Conservation (phyloP, 169 alveolate species). For the Nephromyces sp. region DNA sequence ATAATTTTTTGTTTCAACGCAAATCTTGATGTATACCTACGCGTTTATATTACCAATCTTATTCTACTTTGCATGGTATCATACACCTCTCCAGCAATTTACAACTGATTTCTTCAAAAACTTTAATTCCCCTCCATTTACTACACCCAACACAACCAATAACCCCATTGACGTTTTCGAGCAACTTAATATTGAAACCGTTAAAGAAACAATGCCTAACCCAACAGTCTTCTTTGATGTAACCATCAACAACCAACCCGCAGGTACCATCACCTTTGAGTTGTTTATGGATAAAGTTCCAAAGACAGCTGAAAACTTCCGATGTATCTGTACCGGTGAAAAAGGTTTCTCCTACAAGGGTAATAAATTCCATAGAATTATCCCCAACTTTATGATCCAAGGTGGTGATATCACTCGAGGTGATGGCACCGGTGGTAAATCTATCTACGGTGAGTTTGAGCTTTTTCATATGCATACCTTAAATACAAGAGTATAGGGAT, state of each 20-base stretch:
- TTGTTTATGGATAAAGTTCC: constrained; percentile 88
- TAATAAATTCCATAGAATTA: constrained; percentile 78
- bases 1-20: too few species aligned
- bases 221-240: constrained; percentile 83
- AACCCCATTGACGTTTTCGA: too few species aligned
- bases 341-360: constrained; percentile 74
- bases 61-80: too few species aligned
- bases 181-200: background rate
- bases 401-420: constrained; percentile 86
- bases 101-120: too few species aligned
- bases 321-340: constrained; percentile 95
- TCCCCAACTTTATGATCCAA: constrained; percentile 77
- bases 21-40: too few species aligned
- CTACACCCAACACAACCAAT: too few species aligned
- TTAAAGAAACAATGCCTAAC: constrained; percentile 52
- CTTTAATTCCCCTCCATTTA: too few species aligned
- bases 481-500: too few species aligned
- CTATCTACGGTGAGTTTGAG: constrained; percentile 79
- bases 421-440: constrained; percentile 65
- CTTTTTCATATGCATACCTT: too few species aligned
- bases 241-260: constrained; percentile 62
- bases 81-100: too few species aligned
- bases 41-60: too few species aligned
- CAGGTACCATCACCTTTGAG: constrained; percentile 86
- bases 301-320: constrained; percentile 94